These are phyloP conservation scores for Ophiorrhiza pumila DNA, from an alignment of 257 asterid species.

Conservation along the genomic window DNA sequence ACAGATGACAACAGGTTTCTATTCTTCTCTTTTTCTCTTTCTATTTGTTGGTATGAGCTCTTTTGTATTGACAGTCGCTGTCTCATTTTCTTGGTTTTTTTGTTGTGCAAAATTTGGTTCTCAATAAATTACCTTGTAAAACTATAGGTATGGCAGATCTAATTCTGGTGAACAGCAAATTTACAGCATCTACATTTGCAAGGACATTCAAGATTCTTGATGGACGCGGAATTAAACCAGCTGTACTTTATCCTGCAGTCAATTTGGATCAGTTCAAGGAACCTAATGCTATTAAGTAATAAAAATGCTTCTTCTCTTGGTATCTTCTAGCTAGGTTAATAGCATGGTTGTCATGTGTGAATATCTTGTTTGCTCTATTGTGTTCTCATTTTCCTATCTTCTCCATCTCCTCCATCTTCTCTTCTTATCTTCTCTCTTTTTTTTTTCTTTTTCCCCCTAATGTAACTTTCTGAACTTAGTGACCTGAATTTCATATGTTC, in stretches of 20 bases:
- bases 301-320: slow-evolving; percentile 27
- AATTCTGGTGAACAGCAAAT: slow-evolving; percentile 88
- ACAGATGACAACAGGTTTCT: slow-evolving; percentile 83
- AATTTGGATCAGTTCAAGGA: slow-evolving; percentile 73
- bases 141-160: slow-evolving; percentile 87
- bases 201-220: slow-evolving; percentile 72
- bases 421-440: too few species aligned
- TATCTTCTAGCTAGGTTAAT: slow-evolving; percentile 34
- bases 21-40: not conserved
- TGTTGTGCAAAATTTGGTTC: slow-evolving; percentile 8
- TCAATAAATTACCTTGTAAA: slow-evolving; percentile 7
- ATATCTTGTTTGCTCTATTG: not conserved
- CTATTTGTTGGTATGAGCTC: not conserved
- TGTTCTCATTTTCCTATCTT: not conserved
- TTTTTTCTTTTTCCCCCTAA: not conserved
- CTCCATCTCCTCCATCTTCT: not conserved
- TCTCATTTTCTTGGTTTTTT: not conserved
- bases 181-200: slow-evolving; percentile 91
- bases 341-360: not conserved
- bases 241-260: slow-evolving; percentile 95
- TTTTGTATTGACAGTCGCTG: not conserved
- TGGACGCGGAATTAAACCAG: slow-evolving; percentile 70
- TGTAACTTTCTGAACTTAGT: not conserved
- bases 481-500: not conserved
- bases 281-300: slow-evolving; percentile 62